These are phyloP conservation scores for Chlorella sp. DNA, from an alignment of 139 green algal species.

Conservation along the genomic window DNA sequence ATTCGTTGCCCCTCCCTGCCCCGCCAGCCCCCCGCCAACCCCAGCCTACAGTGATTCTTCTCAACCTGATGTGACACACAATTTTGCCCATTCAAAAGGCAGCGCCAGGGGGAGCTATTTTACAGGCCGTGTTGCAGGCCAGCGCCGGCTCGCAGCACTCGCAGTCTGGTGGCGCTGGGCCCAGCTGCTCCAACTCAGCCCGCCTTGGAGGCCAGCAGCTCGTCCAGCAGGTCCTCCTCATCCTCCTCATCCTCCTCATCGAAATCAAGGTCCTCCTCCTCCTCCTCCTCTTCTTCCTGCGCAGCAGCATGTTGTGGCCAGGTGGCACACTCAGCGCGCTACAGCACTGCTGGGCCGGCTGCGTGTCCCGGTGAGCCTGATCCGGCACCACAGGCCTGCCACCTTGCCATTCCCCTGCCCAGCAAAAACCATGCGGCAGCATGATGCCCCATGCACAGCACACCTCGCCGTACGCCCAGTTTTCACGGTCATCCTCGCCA, in stretches of 20 bases:
- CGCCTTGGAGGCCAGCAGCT: slow-evolving; percentile 25
- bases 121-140: neutral
- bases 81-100: neutral
- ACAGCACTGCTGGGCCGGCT: too few relatives aligned
- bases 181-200: too few relatives aligned
- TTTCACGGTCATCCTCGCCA: slow-evolving; percentile 25
- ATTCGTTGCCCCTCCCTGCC: slow-evolving; percentile 2
- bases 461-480: neutral
- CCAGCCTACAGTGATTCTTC: neutral
- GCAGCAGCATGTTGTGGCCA: too few relatives aligned
- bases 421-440: too few relatives aligned
- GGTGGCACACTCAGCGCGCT: too few relatives aligned
- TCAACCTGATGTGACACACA: neutral
- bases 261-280: slow-evolving; percentile 41
- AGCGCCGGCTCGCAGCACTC: neutral
- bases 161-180: too few relatives aligned
- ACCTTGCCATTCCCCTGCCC: too few relatives aligned
- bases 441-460: too few relatives aligned
- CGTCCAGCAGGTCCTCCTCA: slow-evolving; percentile 46
- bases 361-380: too few relatives aligned
- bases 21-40: neutral
- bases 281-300: slow-evolving; percentile 28
- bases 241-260: slow-evolving; percentile 33
- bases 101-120: neutral
- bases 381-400: too few relatives aligned